Base-by-base conservation (phyloP, 148 eudicot species). In the Suaeda aralocaspica region DNA sequence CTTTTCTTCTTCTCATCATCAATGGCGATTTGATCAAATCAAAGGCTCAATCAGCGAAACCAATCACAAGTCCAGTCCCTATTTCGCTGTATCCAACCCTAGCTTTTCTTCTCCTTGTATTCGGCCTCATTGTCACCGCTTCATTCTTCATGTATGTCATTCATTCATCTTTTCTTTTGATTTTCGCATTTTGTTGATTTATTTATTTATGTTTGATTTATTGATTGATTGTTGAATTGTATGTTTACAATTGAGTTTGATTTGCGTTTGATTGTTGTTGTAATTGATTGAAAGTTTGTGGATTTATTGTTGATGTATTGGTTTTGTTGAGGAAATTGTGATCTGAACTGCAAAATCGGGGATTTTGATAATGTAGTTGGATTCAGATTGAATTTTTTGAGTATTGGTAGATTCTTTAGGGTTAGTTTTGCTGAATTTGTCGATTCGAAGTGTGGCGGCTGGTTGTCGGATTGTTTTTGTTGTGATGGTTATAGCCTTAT, bases 61-160 rank as follows among this genome's bases (percentile, higher is more conserved):
- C 96, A 8, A 87, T 92, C 64, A 77, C 84, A 31, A 88, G 96
- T 67, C 98, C 98, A 1, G 90, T 92, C 21, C 87, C 96, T 0
- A 83, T 61, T 9, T 82, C 82, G 68, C 62, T 84, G 84, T 90
- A 92, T 69, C 94, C 96, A 25, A 85, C 94, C 56, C 84, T 92
- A 24, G 82, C 98, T 22, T 80, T 85, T 66, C 66, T 88, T 66
- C 84, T 92, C 89, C 92, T 92, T 64, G 77, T 84, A 0, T 34
- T 86, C 13, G 98, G 98, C 21, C 92, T 92, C 25, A 70, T 86
- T 16, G 72, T 92, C 61, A 85, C 98, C 29, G 93, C 96, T 59
- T 86, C 94, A 21, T 92, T 92, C 85, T 92, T 92, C 81, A 87
- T 92, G 98, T 92, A 77, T 64, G 91, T 52, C 64, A 31, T 31